Percentiles rank a stretch among this genome's conserved stretches.
Conservation (phyloP, 106 monocot species). For the Ottelia alismoides region DNA sequence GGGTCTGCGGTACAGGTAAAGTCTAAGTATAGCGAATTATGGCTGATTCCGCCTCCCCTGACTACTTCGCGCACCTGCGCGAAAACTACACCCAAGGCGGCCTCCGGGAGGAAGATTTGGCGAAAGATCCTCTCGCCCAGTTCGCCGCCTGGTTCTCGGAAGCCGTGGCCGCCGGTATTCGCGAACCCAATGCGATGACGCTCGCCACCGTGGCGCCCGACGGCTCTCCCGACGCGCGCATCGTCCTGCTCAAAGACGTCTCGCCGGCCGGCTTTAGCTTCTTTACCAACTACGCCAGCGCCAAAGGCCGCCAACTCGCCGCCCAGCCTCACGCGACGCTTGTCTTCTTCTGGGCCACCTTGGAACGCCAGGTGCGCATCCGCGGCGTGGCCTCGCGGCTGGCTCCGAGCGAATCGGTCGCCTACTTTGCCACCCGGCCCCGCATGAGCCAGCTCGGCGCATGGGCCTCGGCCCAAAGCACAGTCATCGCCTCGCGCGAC, state of each 20-base stretch:
- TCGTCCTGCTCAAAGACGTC: neutral
- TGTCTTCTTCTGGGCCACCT: neutral
- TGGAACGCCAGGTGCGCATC: neutral
- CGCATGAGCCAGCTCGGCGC: neutral
- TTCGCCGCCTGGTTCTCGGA: neutral
- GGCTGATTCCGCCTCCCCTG: neutral
- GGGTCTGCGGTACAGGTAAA: too few species aligned
- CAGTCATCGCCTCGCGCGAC: neutral
- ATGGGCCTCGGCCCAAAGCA: neutral
- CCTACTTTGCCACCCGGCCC: neutral
- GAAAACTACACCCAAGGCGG: neutral
- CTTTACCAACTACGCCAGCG: neutral
- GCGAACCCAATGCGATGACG: neutral
- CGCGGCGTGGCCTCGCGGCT: too few species aligned
- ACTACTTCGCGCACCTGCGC: neutral
- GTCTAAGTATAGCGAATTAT: too few species aligned
- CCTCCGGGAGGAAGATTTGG: neutral
- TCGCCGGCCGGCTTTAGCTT: neutral
- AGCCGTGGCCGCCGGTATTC: neutral
- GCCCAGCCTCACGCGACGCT: neutral
- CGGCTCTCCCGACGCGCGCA: neutral
- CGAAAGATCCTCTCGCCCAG: neutral
- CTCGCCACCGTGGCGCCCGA: neutral
- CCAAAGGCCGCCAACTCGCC: neutral
- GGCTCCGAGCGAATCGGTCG: neutral